These are phyloP conservation scores for Lotus japonicus DNA, from an alignment of 306 rosid genomes.

Conservation along the genomic window DNA sequence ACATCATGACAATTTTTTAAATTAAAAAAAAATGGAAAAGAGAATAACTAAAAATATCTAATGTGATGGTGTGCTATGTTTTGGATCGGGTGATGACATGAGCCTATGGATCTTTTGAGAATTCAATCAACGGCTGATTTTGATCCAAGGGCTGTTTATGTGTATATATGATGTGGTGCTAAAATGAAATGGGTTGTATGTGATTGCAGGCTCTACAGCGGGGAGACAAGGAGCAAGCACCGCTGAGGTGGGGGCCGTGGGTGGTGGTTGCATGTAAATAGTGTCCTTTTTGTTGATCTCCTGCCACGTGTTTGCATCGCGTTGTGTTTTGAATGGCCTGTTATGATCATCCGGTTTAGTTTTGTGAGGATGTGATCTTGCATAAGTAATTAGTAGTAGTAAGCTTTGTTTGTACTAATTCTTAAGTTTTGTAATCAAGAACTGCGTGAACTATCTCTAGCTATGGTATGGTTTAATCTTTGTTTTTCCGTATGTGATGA, in stretches of 20 bases:
- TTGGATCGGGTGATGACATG: neutral
- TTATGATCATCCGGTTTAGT: neutral
- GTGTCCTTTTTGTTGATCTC: neutral
- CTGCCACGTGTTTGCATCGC: slow-evolving; percentile 2
- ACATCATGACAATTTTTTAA: too few relatives aligned
- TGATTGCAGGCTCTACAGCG: slow-evolving; percentile 78
- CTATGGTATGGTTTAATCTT: neutral
- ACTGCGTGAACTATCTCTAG: neutral
- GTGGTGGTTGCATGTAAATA: slow-evolving; percentile 19
- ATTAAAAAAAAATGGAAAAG: too few relatives aligned
- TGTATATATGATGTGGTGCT: neutral
- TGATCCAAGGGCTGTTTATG: neutral
- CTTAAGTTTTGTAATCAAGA: neutral
- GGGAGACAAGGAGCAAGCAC: slow-evolving; percentile 69
- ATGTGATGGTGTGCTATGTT: too few relatives aligned
- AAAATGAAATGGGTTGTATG: slow-evolving; percentile 2
- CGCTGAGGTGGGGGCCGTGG: slow-evolving; percentile 22
- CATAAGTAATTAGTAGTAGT: too few relatives aligned
- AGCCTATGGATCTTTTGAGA: neutral
- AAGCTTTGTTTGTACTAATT: neutral
- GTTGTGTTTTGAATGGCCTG: too few relatives aligned
- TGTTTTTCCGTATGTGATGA: neutral
- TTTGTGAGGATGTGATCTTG: neutral
- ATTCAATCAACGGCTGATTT: neutral
- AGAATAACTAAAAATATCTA: too few relatives aligned